Percentiles rank a stretch among this genome's conserved stretches.
phyloP scores from a whole-genome alignment of 768 basidiomycete genomes.

The Dendrothele bispora region DNA sequence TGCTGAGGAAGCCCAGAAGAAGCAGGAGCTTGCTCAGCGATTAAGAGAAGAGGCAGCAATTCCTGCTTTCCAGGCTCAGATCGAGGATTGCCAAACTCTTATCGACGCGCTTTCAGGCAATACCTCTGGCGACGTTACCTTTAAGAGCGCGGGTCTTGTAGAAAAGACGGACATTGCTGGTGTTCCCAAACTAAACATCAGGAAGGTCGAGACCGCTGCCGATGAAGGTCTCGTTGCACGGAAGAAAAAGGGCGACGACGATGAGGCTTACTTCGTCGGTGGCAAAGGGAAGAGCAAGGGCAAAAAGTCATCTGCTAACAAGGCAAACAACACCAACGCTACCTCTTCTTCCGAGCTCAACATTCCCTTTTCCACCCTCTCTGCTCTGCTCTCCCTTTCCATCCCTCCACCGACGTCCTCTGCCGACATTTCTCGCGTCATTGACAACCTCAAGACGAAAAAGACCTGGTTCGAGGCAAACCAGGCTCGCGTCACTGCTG shows the following conservation, averaged over 20 bases:
- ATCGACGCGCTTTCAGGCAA: conserved; percentile 83
- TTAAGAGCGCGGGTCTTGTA: conserved; percentile 36
- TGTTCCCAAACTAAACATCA: conserved; percentile 79
- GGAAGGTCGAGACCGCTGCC: conserved; percentile 74
- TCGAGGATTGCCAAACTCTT: conserved; percentile 95
- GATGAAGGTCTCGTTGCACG: conserved; percentile 66
- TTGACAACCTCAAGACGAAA: conserved; percentile 91
- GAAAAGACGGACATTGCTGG: conserved; percentile 50
- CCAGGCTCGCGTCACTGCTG: conserved; percentile 75
- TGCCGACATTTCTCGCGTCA: conserved; percentile 76
- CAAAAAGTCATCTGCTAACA: conserved; percentile 55
- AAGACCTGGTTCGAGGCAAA: conserved; percentile 95
- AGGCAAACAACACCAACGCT: conserved; percentile 35
- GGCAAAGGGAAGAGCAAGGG: conserved; percentile 65
- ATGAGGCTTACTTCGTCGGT: conserved; percentile 78
- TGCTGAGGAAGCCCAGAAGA: conserved; percentile 77
- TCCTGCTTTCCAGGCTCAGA: conserved; percentile 89
- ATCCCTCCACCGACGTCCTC: conserved; percentile 85
- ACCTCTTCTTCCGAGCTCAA: conserved; percentile 49
- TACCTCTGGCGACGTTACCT: conserved; percentile 41
- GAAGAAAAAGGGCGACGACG: conserved; percentile 93
- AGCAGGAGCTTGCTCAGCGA: conserved; percentile 73
- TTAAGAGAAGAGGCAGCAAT: conserved; percentile 87
- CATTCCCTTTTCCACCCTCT: conserved; percentile 81
- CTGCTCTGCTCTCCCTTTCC: conserved; percentile 83